Evolutionary conservation across 805 yeast genomes (phyloP).

Genomic region (Candida awuae): DNA sequence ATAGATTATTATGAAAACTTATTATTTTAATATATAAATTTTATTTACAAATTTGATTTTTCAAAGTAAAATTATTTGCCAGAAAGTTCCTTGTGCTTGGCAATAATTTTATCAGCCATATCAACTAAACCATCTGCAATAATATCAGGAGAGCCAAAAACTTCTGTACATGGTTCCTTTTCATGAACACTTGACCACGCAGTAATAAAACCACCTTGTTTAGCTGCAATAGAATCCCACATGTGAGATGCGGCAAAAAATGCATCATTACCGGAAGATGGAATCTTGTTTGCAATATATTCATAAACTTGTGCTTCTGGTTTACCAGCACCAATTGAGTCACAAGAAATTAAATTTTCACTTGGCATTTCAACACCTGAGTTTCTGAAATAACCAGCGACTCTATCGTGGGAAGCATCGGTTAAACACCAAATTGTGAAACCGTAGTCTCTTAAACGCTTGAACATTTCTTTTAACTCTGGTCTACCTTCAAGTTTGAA

Average conservation of each 20-base stretch:
- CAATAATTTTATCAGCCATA: slow-evolving; percentile 26
- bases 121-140: slow-evolving; percentile 25
- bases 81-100: slow-evolving; percentile 11
- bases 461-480: slow-evolving; percentile 24
- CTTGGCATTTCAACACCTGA: slow-evolving; percentile 24
- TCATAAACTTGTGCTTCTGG: slow-evolving; percentile 25
- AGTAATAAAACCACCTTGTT: slow-evolving; percentile 25
- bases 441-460: slow-evolving; percentile 24
- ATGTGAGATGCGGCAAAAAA: slow-evolving; percentile 29
- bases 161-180: slow-evolving; percentile 23
- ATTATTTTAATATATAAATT: too few relatives aligned
- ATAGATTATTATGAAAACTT: too few relatives aligned
- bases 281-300: slow-evolving; percentile 21
- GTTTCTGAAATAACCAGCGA: slow-evolving; percentile 22
- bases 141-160: slow-evolving; percentile 27
- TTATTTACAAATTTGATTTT: too few relatives aligned
- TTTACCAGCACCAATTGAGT: slow-evolving; percentile 25
- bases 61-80: slow-evolving; percentile 1
- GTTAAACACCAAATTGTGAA: slow-evolving; percentile 28
- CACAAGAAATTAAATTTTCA: slow-evolving; percentile 26
- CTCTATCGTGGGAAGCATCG: slow-evolving; percentile 24
- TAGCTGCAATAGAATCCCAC: slow-evolving; percentile 30
- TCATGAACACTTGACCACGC: slow-evolving; percentile 29
- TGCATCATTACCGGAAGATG: slow-evolving; percentile 23
- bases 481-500: slow-evolving; percentile 22